Conservation (phyloP, 1,284 basidiomycete genomes). For the Ustilago nuda region DNA sequence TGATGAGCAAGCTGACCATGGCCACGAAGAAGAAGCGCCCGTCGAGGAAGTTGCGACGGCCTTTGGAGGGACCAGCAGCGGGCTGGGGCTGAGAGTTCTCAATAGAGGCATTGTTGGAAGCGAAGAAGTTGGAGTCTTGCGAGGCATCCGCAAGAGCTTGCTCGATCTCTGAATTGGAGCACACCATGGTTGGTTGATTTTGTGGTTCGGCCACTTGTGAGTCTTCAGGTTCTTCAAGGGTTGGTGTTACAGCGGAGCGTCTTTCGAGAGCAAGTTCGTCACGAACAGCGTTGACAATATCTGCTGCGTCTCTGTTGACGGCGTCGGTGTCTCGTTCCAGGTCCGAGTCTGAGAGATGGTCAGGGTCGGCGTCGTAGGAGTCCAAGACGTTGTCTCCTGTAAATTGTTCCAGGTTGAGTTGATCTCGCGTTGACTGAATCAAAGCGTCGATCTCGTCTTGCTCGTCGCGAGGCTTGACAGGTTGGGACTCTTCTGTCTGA, state of each 20-base stretch:
- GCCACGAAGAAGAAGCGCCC: slow-evolving; percentile 44
- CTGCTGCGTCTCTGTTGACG: slow-evolving; percentile 27
- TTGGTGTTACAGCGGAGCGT: neutral
- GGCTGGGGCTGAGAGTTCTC: neutral
- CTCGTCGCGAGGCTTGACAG: slow-evolving; percentile 14
- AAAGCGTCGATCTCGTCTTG: slow-evolving; percentile 48
- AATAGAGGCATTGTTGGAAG: neutral
- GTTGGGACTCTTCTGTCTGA: neutral
- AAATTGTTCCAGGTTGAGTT: slow-evolving; percentile 30
- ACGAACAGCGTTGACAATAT: slow-evolving; percentile 38
- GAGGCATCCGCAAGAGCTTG: slow-evolving; percentile 43
- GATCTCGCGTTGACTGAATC: slow-evolving; percentile 32
- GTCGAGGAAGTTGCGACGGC: slow-evolving; percentile 35
- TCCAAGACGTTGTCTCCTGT: neutral
- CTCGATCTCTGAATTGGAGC: slow-evolving; percentile 30
- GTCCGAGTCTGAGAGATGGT: slow-evolving; percentile 26
- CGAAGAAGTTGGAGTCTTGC: slow-evolving; percentile 23
- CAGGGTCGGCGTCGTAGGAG: slow-evolving; percentile 25
- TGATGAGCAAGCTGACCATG: slow-evolving; percentile 36
- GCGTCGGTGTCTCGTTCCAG: slow-evolving; percentile 25
- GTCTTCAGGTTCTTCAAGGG: neutral
- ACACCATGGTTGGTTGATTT: slow-evolving; percentile 17
- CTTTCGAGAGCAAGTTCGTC: slow-evolving; percentile 43
- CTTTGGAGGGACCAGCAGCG: slow-evolving; percentile 2
- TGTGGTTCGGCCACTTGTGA: neutral